These are phyloP conservation scores for Camptophora hylomeconis DNA, from an alignment of 2,329 filamentous ascomycete species.

Conservation along the genomic window DNA sequence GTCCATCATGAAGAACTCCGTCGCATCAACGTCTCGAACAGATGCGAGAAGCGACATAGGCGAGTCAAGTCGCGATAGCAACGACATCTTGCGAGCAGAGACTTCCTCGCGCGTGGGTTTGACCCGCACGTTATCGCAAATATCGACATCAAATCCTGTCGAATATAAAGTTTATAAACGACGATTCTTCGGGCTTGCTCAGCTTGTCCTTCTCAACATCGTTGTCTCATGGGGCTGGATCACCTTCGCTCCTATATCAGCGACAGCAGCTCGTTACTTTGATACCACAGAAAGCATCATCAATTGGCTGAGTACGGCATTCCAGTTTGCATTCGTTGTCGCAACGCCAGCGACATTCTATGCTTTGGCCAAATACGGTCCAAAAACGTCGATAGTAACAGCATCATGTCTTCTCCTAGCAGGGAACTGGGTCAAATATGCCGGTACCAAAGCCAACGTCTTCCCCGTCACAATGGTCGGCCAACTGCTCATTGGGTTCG, in stretches of 20 bases:
- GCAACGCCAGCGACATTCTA: slow-evolving; percentile 64
- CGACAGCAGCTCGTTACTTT: slow-evolving; percentile 63
- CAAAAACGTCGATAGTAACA: slow-evolving; percentile 51
- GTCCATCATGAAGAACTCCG: too few species aligned
- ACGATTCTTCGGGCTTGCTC: slow-evolving; percentile 74
- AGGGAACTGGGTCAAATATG: slow-evolving; percentile 88
- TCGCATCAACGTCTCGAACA: too few species aligned
- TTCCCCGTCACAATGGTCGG: slow-evolving; percentile 78
- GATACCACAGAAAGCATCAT: slow-evolving; percentile 58
- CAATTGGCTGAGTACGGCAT: slow-evolving; percentile 86
- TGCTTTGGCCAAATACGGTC: slow-evolving; percentile 62
- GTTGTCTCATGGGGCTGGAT: slow-evolving; percentile 97
- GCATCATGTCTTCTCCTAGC: slow-evolving; percentile 60
- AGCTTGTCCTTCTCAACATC: slow-evolving; percentile 79
- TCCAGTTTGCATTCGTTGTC: slow-evolving; percentile 70
- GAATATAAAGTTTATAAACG: slow-evolving; percentile 59
- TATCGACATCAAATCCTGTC: slow-evolving; percentile 11
- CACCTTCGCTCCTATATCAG: slow-evolving; percentile 74
- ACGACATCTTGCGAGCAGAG: not conserved
- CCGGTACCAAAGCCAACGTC: slow-evolving; percentile 44
- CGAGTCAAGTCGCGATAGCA: too few species aligned
- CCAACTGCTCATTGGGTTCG: slow-evolving; percentile 76
- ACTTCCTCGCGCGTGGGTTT: slow-evolving; percentile 1
- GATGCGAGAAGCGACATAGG: too few species aligned
- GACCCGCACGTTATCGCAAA: slow-evolving; percentile 4